Percentiles rank a stretch among this genome's conserved stretches.
Evolutionary conservation across 768 basidiomycete species (phyloP).

Genomic region (Dendrothele bispora): DNA sequence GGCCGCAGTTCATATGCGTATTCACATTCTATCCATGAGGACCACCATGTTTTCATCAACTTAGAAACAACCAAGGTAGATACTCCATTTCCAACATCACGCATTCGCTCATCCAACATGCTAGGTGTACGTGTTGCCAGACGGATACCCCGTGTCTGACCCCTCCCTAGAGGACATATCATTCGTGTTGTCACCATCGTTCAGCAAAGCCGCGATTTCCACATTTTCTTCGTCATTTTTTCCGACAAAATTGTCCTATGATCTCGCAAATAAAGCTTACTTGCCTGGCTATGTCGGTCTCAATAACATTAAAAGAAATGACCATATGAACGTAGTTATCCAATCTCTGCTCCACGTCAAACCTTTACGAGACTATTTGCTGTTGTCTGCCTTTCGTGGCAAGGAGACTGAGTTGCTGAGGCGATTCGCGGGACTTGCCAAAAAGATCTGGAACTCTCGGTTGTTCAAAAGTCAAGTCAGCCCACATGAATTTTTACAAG

Average conservation of each 20-base stretch:
- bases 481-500: constrained; percentile 98
- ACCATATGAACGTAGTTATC: constrained; percentile 97
- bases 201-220: constrained; percentile 59
- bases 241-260: constrained; percentile 77
- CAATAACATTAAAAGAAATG: constrained; percentile 97
- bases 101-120: background rate
- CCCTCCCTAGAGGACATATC: constrained; percentile 96
- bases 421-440: constrained; percentile 83
- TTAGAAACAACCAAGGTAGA: constrained; percentile 88
- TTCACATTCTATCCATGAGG: constrained; percentile 95
- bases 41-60: constrained; percentile 98
- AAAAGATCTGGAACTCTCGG: constrained; percentile 95
- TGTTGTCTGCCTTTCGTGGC: constrained; percentile 70
- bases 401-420: constrained; percentile 87
- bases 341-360: constrained; percentile 90
- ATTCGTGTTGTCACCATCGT: constrained; percentile 86
- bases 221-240: constrained; percentile 58
- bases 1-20: constrained; percentile 94
- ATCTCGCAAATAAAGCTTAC: constrained; percentile 80
- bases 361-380: constrained; percentile 84
- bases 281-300: constrained; percentile 92
- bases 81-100: constrained; percentile 5
- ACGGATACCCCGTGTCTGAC: constrained; percentile 95
- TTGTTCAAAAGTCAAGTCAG: constrained; percentile 98
- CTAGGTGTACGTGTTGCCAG: constrained; percentile 97